Conservation (phyloP, 257 asterid genomes). For the Solanum ossicruentum region DNA sequence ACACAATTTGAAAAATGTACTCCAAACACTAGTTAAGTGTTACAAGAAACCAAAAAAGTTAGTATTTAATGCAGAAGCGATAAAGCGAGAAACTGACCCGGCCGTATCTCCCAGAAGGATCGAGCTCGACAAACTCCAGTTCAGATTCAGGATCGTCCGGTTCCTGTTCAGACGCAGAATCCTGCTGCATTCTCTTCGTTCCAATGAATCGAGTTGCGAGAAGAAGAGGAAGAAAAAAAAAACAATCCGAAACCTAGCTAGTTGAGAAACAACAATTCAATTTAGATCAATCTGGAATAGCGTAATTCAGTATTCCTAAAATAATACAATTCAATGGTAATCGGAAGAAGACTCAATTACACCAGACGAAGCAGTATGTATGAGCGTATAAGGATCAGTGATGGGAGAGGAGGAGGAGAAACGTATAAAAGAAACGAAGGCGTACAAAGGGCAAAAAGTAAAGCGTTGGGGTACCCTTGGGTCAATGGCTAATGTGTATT, state of each 20-base stretch:
- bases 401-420: background rate
- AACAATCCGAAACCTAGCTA: background rate
- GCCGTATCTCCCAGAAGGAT: conserved; percentile 83
- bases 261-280: background rate
- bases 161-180: conserved; percentile 50
- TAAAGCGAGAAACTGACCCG: conserved; percentile 37
- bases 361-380: background rate
- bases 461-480: background rate
- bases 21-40: background rate
- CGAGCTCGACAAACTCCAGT: conserved; percentile 77
- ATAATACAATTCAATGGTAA: background rate
- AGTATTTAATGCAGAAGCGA: background rate
- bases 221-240: background rate
- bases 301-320: background rate
- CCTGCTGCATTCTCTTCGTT: conserved; percentile 46
- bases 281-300: background rate
- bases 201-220: background rate
- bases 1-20: background rate
- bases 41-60: background rate
- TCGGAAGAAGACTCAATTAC: background rate
- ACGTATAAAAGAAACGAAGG: background rate
- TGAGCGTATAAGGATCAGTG: background rate
- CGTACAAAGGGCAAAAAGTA: background rate
- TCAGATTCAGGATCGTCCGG: conserved; percentile 66
- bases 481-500: background rate